Evolutionary conservation across 441 rosid species (phyloP), one percentile per base, ranked within the genome.

Genomic region (Pelargonium citronellum): DNA sequence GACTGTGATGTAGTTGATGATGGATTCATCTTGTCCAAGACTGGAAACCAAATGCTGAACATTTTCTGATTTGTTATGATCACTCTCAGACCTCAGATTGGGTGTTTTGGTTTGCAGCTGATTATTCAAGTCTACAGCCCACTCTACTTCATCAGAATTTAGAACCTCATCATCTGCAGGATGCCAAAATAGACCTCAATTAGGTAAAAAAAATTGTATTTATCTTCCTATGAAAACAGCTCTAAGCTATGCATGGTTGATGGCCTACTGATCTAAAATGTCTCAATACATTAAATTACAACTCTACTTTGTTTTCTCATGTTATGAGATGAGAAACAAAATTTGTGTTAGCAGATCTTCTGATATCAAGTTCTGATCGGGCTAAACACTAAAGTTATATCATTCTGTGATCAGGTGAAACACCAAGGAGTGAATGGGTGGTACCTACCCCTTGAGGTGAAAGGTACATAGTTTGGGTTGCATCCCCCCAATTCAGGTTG

Each of bases 131-230:
- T 74, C 79, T 58, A 44, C 67, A 69, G 76, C 79, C 97, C 92
- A 78, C 61, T 84, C 82, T 67, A 80, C 67, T 71, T 80, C 87
- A 39, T 82, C 79, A 46, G 76, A 78, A 69, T 69, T 73, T 71
- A 68, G 71, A 44, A 58, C 73, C 67, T 74, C 87, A 47, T 85
- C 85, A 47, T 84, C 96, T 90, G 89, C 73, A 53, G 79, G 74
- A 66, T 71, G 55, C 69, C 43, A 57, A 71, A 66, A 37, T 46
- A 69, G 67, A 30, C n/a, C 5, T 2, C 39, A 30, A 9, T 63
- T 63, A 30, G 66, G 66, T 63, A 30, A 27, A 60, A n/a, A 62
- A 30, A 73, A 41, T 39, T 55, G 37, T 11, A 43, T 34, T 1
- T 13, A 27, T 24, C 22, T 17, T 71, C 0, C 17, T 19, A 30